phyloP scores from a whole-genome alignment of 176 grass and related monocot species.

The Tillandsia leiboldiana region DNA sequence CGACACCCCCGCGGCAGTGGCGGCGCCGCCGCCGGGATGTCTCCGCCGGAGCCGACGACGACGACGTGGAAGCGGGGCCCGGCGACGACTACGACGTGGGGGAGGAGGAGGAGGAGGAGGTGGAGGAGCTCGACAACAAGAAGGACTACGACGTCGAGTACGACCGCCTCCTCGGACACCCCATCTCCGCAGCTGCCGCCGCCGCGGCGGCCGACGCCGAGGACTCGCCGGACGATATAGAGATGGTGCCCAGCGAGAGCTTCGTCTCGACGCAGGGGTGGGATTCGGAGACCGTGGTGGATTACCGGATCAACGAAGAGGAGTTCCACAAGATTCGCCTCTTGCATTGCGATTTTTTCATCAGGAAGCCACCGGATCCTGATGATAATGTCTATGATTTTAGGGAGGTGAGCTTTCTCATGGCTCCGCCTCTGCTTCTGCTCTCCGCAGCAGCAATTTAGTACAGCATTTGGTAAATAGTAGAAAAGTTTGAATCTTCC shows the following conservation, averaged over 20 bases:
- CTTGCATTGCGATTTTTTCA: constrained; percentile 76
- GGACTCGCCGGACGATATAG: constrained; percentile 42
- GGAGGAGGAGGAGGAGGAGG: constrained; percentile 57
- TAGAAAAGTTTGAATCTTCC: too few species aligned
- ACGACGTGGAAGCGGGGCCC: constrained; percentile 39
- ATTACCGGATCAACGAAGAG: constrained; percentile 72
- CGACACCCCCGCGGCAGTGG: not conserved
- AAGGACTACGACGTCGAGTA: constrained; percentile 98
- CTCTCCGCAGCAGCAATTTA: not conserved
- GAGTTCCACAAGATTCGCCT: constrained; percentile 90
- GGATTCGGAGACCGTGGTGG: constrained; percentile 67
- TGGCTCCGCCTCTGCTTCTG: not conserved
- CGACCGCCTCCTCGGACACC: constrained; percentile 48
- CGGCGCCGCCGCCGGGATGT: constrained; percentile 18
- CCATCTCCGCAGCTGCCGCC: not conserved
- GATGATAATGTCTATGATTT: constrained; percentile 89
- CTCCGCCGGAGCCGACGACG: constrained; percentile 37
- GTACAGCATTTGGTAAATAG: too few species aligned
- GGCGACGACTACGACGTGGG: constrained; percentile 40
- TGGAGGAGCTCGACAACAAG: constrained; percentile 77
- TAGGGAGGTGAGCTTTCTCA: constrained; percentile 40
- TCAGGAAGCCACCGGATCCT: constrained; percentile 61
- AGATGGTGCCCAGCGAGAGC: constrained; percentile 51
- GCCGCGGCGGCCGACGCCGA: constrained; percentile 1
- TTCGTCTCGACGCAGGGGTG: constrained; percentile 71